phyloP scores from a whole-genome alignment of 176 grass and related monocot species.

The Aegilops sharonensis region DNA sequence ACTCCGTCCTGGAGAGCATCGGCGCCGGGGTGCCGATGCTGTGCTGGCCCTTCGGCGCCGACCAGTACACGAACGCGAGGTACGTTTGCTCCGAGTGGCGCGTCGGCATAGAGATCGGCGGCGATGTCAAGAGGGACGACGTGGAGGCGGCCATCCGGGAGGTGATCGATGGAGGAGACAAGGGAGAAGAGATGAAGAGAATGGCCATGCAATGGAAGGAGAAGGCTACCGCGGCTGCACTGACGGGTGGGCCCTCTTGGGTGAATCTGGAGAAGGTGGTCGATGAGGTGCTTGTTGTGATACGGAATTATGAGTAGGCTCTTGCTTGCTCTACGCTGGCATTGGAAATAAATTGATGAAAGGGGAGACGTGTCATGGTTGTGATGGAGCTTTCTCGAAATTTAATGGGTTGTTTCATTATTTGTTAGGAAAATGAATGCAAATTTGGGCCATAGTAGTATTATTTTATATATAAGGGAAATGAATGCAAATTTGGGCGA shows the following conservation, averaged over 20 bases:
- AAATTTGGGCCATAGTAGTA: background rate
- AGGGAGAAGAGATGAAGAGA: conserved; percentile 4
- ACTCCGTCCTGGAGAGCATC: conserved; percentile 37
- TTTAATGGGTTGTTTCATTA: background rate
- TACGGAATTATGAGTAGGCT: background rate
- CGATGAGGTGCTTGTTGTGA: background rate
- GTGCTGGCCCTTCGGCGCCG: background rate
- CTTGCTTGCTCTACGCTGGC: background rate
- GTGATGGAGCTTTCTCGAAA: background rate
- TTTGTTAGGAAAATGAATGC: background rate
- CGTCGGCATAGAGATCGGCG: background rate
- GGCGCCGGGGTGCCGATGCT: background rate
- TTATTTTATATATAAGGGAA: no score
- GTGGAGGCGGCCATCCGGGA: conserved; percentile 12
- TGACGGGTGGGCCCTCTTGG: background rate
- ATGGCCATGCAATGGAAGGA: conserved; percentile 13
- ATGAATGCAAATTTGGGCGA: background rate
- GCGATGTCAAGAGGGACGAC: background rate
- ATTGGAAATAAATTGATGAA: background rate
- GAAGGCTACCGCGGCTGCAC: background rate
- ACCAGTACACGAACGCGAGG: background rate
- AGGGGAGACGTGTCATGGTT: background rate
- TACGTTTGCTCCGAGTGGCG: background rate
- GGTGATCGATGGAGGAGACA: conserved; percentile 12
- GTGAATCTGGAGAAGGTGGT: conserved; percentile 3